A percentile compares a stretch with the other conserved stretches of the same genome.
Conservation (phyloP, 768 basidiomycete genomes). For the Psilocybe sp. region DNA sequence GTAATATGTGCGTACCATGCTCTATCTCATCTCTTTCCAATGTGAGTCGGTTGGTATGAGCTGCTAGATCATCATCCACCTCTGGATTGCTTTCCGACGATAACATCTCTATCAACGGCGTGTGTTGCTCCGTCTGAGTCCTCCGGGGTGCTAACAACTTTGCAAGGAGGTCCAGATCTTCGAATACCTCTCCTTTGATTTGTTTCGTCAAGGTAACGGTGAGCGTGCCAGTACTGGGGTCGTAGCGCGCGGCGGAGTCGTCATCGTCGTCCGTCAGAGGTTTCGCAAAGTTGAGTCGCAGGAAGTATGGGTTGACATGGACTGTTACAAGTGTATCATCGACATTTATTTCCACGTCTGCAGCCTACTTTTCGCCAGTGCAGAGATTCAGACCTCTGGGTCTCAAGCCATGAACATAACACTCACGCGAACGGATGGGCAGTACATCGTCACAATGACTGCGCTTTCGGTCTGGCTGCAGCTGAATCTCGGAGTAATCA, state of each 20-base stretch:
- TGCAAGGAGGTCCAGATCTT: slow-evolving; percentile 76
- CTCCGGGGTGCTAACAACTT: slow-evolving; percentile 72
- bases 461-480: slow-evolving; percentile 59
- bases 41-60: slow-evolving; percentile 41
- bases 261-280: slow-evolving; percentile 61
- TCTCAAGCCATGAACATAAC: neutral
- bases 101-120: slow-evolving; percentile 58
- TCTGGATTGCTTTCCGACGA: slow-evolving; percentile 26
- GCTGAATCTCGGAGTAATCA: slow-evolving; percentile 78
- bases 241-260: slow-evolving; percentile 66
- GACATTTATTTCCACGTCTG: slow-evolving; percentile 77
- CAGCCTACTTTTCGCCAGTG: slow-evolving; percentile 53
- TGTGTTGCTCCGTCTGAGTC: slow-evolving; percentile 22
- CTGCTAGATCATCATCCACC: slow-evolving; percentile 35
- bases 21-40: slow-evolving; percentile 49
- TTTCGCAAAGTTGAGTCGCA: slow-evolving; percentile 75
- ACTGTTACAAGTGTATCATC: slow-evolving; percentile 68
- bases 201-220: slow-evolving; percentile 73
- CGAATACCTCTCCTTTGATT: slow-evolving; percentile 60
- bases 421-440: slow-evolving; percentile 69
- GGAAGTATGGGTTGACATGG: slow-evolving; percentile 82
- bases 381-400: slow-evolving; percentile 3
- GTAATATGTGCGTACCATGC: slow-evolving; percentile 8
- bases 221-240: slow-evolving; percentile 76
- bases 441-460: slow-evolving; percentile 61